phyloP scores from a whole-genome alignment of 1,139 yeast genomes.

The Nakaseomyces nivariensis region DNA sequence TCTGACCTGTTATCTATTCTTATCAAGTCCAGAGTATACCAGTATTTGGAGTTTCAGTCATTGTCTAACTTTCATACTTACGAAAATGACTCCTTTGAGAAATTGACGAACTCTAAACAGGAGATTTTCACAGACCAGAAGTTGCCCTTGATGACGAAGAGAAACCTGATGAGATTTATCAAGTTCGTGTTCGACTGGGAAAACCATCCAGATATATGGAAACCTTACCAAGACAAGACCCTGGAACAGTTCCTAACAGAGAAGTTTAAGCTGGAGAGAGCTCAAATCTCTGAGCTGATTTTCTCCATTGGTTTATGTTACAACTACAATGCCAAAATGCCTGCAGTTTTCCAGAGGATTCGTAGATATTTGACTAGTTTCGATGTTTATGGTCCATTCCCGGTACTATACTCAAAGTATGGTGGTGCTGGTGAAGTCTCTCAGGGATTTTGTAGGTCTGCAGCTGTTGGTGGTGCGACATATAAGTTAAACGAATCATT shows the following conservation, averaged over 20 bases:
- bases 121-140: slow-evolving; percentile 89
- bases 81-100: slow-evolving; percentile 83
- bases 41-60: slow-evolving; percentile 87
- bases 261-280: slow-evolving; percentile 59
- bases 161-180: slow-evolving; percentile 84
- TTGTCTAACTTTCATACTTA: slow-evolving; percentile 81
- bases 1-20: slow-evolving; percentile 73
- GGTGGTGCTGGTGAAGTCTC: slow-evolving; percentile 96
- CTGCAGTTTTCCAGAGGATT: slow-evolving; percentile 69
- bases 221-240: slow-evolving; percentile 45
- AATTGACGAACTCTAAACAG: slow-evolving; percentile 73
- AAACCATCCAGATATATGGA: slow-evolving; percentile 43
- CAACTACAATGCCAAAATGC: slow-evolving; percentile 49
- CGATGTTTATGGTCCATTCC: slow-evolving; percentile 90
- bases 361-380: slow-evolving; percentile 77
- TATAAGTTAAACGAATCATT: slow-evolving; percentile 70
- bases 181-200: slow-evolving; percentile 77
- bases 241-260: slow-evolving; percentile 48
- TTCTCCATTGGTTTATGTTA: slow-evolving; percentile 78
- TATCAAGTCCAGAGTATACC: slow-evolving; percentile 75
- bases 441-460: slow-evolving; percentile 95
- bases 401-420: slow-evolving; percentile 81
- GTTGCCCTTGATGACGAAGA: slow-evolving; percentile 63
- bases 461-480: slow-evolving; percentile 96
- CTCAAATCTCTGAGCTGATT: slow-evolving; percentile 74